A percentile compares a stretch with the other conserved stretches of the same genome.
These are phyloP conservation scores for Atkinsonella hypoxylon DNA, from an alignment of 2,329 filamentous ascomycete species.

Conservation along the genomic window DNA sequence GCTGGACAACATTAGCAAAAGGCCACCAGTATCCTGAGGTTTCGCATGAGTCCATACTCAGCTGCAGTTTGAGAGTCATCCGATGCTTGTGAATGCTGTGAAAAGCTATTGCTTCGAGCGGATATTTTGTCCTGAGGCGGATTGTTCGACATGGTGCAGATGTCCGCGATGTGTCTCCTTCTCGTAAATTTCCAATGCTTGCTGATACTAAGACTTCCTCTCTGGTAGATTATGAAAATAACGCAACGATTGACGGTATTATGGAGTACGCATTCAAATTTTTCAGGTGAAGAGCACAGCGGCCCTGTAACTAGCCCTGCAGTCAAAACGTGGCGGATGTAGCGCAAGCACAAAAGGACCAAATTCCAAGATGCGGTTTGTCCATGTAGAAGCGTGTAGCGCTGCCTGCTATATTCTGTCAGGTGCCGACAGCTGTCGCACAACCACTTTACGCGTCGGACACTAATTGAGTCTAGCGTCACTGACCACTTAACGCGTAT, in stretches of 20 bases:
- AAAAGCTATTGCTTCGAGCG: conserved; percentile 45
- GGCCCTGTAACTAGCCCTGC: background rate
- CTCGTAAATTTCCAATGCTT: background rate
- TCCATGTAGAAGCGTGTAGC: background rate
- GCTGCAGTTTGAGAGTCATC: conserved; percentile 60
- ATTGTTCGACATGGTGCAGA: conserved; percentile 25
- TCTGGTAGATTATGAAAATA: background rate
- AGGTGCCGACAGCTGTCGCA: background rate
- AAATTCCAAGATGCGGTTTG: background rate
- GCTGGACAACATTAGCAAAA: conserved; percentile 28
- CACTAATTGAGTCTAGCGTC: conserved; percentile 18
- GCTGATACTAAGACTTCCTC: background rate
- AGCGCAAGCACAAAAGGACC: background rate
- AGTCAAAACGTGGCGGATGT: background rate
- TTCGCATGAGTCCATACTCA: conserved; percentile 37
- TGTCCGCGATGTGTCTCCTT: background rate
- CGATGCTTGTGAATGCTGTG: conserved; percentile 41
- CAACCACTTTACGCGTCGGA: conserved; percentile 25
- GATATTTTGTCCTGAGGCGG: conserved; percentile 14
- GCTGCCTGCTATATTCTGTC: conserved; percentile 1
- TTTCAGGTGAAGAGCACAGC: no score
- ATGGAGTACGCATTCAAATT: no score
- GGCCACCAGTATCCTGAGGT: background rate
- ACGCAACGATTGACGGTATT: background rate
- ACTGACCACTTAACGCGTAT: conserved; percentile 32